Conservation (phyloP, 2,329 filamentous ascomycete genomes). For the Phialophora tarda region DNA sequence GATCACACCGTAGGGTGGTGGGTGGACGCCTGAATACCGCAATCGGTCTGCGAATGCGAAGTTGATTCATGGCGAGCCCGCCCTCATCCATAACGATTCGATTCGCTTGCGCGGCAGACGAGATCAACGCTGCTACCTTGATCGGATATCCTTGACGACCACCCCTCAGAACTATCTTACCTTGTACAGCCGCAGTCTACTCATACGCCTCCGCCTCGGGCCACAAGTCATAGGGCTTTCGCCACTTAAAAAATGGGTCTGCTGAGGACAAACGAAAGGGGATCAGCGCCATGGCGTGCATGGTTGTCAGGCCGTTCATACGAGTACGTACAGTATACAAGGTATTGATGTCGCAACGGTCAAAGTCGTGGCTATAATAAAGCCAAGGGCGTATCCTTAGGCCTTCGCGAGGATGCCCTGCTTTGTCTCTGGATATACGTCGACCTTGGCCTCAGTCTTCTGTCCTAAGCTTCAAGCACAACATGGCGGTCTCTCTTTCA, state of each 20-base stretch:
- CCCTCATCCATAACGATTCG: background rate
- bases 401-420: background rate
- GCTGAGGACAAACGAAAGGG: background rate
- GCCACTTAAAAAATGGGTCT: background rate
- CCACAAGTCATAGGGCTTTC: background rate
- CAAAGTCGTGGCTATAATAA: background rate
- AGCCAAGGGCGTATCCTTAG: background rate
- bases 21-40: background rate
- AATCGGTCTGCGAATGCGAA: background rate
- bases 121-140: background rate
- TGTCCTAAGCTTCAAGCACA: background rate
- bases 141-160: background rate
- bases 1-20: background rate
- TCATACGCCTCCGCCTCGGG: too few species aligned
- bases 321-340: background rate
- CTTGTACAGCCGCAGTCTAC: background rate
- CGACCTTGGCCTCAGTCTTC: background rate
- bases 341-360: background rate
- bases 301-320: background rate
- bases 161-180: background rate
- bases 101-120: background rate
- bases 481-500: conserved; percentile 2
- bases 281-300: background rate
- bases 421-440: background rate
- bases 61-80: background rate